Percentiles rank a stretch among this genome's conserved stretches.
Evolutionary conservation across 345 rosid genomes (phyloP).

Genomic region (Erodium maritimum): DNA sequence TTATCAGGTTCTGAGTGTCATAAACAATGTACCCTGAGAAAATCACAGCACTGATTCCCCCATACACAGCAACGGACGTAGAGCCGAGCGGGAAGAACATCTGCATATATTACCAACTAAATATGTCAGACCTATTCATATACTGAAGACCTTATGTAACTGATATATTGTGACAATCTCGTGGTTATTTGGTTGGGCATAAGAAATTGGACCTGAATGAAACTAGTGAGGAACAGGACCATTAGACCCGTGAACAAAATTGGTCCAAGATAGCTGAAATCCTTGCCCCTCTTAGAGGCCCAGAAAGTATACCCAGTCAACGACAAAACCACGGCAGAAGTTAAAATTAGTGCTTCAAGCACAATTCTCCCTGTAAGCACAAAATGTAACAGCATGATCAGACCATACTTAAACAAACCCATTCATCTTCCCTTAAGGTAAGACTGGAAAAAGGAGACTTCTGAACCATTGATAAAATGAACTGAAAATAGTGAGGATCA

Average conservation of each 20-base stretch:
- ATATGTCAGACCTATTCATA: too few species aligned
- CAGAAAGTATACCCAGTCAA: conserved; percentile 92
- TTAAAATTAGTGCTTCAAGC: conserved; percentile 81
- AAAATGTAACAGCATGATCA: not conserved
- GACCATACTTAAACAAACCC: too few species aligned
- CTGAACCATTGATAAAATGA: not conserved
- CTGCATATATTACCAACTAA: conserved; percentile 20
- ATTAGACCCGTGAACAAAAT: conserved; percentile 76
- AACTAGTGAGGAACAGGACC: conserved; percentile 61
- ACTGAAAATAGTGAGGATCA: conserved; percentile 4
- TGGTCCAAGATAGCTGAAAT: conserved; percentile 85
- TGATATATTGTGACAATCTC: not conserved
- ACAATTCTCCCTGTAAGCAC: conserved; percentile 70
- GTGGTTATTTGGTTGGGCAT: not conserved
- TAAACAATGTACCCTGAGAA: conserved; percentile 87
- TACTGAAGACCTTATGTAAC: too few species aligned
- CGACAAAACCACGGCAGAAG: conserved; percentile 68
- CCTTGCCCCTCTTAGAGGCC: conserved; percentile 95
- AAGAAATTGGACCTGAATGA: conserved; percentile 57
- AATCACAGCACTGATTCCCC: conserved; percentile 70
- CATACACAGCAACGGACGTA: conserved; percentile 59
- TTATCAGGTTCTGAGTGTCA: conserved; percentile 84
- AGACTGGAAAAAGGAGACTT: not conserved
- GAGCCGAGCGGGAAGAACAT: conserved; percentile 84
- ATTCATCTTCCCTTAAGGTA: not conserved